These are phyloP conservation scores for Scheffersomyces ergatensis DNA, from an alignment of 805 yeast species.

Conservation along the genomic window DNA sequence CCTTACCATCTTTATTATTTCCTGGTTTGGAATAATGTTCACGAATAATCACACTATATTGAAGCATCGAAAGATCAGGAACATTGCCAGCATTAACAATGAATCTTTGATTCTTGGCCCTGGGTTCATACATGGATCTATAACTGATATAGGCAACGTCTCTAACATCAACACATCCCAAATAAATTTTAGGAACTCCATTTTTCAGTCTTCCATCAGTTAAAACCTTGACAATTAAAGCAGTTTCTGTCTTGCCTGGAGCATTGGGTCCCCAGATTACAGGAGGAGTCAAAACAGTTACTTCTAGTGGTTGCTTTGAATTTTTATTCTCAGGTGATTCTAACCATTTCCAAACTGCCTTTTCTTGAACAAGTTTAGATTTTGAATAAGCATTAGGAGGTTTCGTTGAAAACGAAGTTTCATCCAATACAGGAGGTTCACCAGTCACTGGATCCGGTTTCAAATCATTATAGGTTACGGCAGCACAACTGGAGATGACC, in stretches of 20 bases:
- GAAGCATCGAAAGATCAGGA: neutral
- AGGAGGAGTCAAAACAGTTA: conserved; percentile 4
- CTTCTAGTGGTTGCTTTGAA: neutral
- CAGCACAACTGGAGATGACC: neutral
- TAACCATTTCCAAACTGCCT: conserved; percentile 7
- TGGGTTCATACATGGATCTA: neutral
- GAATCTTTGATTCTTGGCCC: neutral
- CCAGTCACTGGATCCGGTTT: neutral
- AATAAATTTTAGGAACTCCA: neutral
- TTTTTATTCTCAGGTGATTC: conserved; percentile 5
- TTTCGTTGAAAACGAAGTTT: neutral
- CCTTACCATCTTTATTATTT: neutral
- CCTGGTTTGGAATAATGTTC: neutral
- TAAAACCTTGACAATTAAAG: neutral
- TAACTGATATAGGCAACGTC: neutral
- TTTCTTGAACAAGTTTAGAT: conserved; percentile 6
- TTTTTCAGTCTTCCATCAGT: neutral
- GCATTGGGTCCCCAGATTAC: conserved; percentile 6
- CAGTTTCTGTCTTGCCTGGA: neutral
- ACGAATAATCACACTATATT: neutral
- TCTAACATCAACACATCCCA: neutral
- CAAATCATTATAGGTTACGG: neutral
- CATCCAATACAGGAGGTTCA: neutral
- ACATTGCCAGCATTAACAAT: neutral
- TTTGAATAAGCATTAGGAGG: conserved; percentile 4